phyloP scores from a whole-genome alignment of 805 yeast species.

The Maudiozyma serrabonitensis region DNA sequence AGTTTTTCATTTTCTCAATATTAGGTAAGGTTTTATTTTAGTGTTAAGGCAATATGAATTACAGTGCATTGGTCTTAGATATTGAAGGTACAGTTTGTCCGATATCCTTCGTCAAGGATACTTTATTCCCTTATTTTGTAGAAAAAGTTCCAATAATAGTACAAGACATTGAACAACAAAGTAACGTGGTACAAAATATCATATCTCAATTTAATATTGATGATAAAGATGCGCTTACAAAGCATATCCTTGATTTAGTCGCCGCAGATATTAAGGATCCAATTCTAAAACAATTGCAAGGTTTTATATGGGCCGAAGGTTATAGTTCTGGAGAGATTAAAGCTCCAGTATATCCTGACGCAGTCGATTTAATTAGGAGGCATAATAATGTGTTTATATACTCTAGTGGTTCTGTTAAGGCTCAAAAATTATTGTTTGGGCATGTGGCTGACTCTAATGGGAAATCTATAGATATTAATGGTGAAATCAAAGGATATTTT shows the following conservation, averaged over 20 bases:
- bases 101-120: constrained; percentile 76
- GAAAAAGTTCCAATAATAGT: constrained; percentile 37
- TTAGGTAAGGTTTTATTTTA: no score
- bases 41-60: neutral
- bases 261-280: constrained; percentile 67
- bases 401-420: constrained; percentile 83
- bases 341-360: constrained; percentile 74
- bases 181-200: constrained; percentile 7
- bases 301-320: constrained; percentile 73
- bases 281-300: constrained; percentile 68
- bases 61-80: constrained; percentile 49
- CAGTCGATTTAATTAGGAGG: constrained; percentile 43
- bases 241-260: constrained; percentile 51
- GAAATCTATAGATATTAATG: constrained; percentile 41
- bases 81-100: constrained; percentile 94
- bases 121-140: constrained; percentile 67
- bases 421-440: constrained; percentile 70
- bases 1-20: no score
- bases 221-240: constrained; percentile 28
- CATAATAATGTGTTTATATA: constrained; percentile 57
- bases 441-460: constrained; percentile 40
- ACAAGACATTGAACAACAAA: constrained; percentile 14
- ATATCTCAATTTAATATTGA: constrained; percentile 20
- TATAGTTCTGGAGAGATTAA: constrained; percentile 64
- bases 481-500: constrained; percentile 53